Evolutionary conservation across 139 green algal genomes (phyloP).

Genomic region (Chlamydomonas urium): DNA sequence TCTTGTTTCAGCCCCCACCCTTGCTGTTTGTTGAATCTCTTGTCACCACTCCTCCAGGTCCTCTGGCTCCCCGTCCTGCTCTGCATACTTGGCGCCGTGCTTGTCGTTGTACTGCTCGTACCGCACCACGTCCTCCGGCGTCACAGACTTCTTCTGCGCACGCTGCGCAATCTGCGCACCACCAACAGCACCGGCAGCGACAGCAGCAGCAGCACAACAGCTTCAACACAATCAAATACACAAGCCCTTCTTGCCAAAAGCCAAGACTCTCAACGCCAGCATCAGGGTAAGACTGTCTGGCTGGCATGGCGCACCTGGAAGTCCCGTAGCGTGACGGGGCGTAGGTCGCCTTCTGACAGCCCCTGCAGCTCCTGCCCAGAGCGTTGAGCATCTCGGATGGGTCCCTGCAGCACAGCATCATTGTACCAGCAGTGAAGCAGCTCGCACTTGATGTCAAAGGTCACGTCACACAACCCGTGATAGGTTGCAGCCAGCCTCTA

Average conservation of each 20-base stretch:
- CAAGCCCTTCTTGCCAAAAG: no score
- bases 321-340: constrained; percentile 68
- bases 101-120: constrained; percentile 81
- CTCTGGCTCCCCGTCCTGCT: constrained; percentile 13
- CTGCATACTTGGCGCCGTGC: constrained; percentile 74
- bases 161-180: constrained; percentile 58
- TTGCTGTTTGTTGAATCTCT: no score
- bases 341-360: constrained; percentile 59
- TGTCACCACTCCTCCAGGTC: constrained; percentile 13
- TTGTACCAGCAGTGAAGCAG: no score
- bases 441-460: no score
- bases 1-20: no score
- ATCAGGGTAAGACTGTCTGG: no score
- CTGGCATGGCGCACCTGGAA: constrained; percentile 56
- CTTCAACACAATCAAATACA: no score
- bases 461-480: no score
- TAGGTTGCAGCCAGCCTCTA: no score
- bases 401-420: constrained; percentile 2
- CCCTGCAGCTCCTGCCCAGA: not conserved
- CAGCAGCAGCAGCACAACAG: not conserved
- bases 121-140: constrained; percentile 65
- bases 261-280: no score
- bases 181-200: not conserved
- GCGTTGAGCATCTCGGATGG: constrained; percentile 1
- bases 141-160: constrained; percentile 68